A percentile compares a stretch with the other conserved stretches of the same genome.
Conservation (phyloP, 108 stramenopile species). For the Pinguiococcus pyrenoidosus region DNA sequence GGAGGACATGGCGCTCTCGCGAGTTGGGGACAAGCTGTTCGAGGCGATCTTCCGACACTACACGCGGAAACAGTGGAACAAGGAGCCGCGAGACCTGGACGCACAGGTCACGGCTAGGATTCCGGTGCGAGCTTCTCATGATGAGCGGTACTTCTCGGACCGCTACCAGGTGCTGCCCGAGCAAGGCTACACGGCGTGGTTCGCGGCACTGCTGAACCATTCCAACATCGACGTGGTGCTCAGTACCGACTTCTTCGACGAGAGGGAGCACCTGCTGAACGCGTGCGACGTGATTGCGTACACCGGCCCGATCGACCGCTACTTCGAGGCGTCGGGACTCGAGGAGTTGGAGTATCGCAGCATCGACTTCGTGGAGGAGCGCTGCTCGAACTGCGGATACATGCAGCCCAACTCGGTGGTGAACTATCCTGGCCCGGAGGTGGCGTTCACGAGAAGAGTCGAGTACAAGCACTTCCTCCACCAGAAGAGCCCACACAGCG, state of each 20-base stretch:
- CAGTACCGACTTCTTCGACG: slow-evolving; percentile 53
- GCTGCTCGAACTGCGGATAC: slow-evolving; percentile 23
- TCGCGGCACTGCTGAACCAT: slow-evolving; percentile 39
- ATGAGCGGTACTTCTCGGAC: slow-evolving; percentile 60
- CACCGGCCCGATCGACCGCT: slow-evolving; percentile 62
- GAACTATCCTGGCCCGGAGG: slow-evolving; percentile 10
- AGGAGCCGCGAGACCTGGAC: slow-evolving; percentile 49
- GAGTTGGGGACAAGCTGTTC: too few species aligned
- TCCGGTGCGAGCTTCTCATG: slow-evolving; percentile 50
- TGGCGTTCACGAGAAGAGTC: slow-evolving; percentile 14
- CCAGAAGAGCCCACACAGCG: slow-evolving; percentile 35
- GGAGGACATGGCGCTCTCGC: too few species aligned
- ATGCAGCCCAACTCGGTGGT: not conserved
- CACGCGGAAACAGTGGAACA: slow-evolving; percentile 66
- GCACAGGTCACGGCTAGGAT: slow-evolving; percentile 55
- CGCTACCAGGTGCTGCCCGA: slow-evolving; percentile 54
- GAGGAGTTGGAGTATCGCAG: slow-evolving; percentile 47
- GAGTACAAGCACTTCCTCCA: slow-evolving; percentile 57
- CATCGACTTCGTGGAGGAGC: slow-evolving; percentile 51
- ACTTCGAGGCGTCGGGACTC: slow-evolving; percentile 50
- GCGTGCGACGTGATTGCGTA: slow-evolving; percentile 43
- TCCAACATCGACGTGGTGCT: slow-evolving; percentile 45
- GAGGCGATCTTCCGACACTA: slow-evolving; percentile 46
- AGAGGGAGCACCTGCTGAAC: slow-evolving; percentile 13
- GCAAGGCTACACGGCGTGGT: slow-evolving; percentile 53